Evolutionary conservation across 2,329 filamentous ascomycete species (phyloP).

Genomic region (Periconia macrospinosa): DNA sequence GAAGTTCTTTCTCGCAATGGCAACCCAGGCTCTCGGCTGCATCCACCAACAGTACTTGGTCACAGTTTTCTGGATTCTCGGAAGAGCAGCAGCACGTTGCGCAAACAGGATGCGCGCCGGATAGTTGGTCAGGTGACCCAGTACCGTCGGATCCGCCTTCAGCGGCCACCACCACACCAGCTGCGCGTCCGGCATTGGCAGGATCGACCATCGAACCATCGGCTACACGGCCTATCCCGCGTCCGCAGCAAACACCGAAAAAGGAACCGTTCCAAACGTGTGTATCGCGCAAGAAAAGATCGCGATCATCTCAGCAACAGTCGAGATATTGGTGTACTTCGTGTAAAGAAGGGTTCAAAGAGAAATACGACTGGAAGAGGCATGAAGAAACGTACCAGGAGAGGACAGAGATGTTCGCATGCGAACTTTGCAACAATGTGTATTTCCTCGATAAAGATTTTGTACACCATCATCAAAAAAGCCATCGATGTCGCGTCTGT

Average conservation of each 20-base stretch:
- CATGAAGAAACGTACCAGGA: slow-evolving; percentile 71
- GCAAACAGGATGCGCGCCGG: slow-evolving; percentile 12
- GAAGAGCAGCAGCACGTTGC: slow-evolving; percentile 11
- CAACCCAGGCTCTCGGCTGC: slow-evolving; percentile 21
- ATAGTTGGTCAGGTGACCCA: too few relatives aligned
- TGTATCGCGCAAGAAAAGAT: slow-evolving; percentile 25
- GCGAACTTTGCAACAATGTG: slow-evolving; percentile 64
- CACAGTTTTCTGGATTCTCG: slow-evolving; percentile 16
- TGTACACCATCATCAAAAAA: slow-evolving; percentile 64
- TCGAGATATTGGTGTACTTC: slow-evolving; percentile 44
- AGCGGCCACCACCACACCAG: background rate
- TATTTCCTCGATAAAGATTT: slow-evolving; percentile 69
- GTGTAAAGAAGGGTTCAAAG: slow-evolving; percentile 63
- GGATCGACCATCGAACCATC: background rate
- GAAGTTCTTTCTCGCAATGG: slow-evolving; percentile 21
- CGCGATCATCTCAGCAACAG: slow-evolving; percentile 19
- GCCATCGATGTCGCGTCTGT: slow-evolving; percentile 62
- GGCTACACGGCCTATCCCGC: background rate
- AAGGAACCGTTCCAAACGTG: slow-evolving; percentile 34
- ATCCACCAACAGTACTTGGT: slow-evolving; percentile 26
- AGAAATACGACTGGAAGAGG: slow-evolving; percentile 69
- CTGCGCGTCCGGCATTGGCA: too few relatives aligned
- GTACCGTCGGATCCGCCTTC: slow-evolving; percentile 4
- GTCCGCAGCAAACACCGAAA: slow-evolving; percentile 6
- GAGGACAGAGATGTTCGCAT: slow-evolving; percentile 65